phyloP scores from a whole-genome alignment of 768 basidiomycete genomes.

The Mycena belliarum region DNA sequence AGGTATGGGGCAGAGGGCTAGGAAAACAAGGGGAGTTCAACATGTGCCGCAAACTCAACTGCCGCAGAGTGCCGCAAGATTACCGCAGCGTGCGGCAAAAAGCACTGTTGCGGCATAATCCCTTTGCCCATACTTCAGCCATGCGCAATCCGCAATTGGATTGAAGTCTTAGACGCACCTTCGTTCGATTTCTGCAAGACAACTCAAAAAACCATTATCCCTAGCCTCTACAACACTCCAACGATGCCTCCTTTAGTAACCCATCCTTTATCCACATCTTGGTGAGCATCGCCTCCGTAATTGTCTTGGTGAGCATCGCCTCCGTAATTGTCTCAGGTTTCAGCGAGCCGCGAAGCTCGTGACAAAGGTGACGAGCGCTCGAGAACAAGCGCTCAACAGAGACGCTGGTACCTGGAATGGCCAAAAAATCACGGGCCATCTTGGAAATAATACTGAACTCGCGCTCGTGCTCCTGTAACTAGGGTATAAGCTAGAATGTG shows the following conservation, averaged over 20 bases:
- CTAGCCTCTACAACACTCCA: background rate
- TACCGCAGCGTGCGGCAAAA: too few species aligned
- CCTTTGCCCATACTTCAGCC: too few species aligned
- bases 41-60: too few species aligned
- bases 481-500: background rate
- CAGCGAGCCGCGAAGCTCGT: background rate
- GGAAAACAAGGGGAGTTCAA: too few species aligned
- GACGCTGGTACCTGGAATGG: conserved; percentile 1
- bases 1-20: too few species aligned
- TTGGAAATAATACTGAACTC: background rate
- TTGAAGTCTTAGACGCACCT: too few species aligned
- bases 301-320: background rate
- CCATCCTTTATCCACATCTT: conserved; percentile 1
- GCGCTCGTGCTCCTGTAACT: background rate
- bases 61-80: too few species aligned
- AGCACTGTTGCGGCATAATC: too few species aligned
- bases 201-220: too few species aligned
- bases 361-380: background rate
- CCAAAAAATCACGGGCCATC: conserved; percentile 1
- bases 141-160: too few species aligned
- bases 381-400: background rate
- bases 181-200: too few species aligned
- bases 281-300: background rate
- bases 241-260: background rate
- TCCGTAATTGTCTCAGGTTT: background rate